Conservation (phyloP, 2,329 filamentous ascomycete genomes). For the Bisporella sp. region DNA sequence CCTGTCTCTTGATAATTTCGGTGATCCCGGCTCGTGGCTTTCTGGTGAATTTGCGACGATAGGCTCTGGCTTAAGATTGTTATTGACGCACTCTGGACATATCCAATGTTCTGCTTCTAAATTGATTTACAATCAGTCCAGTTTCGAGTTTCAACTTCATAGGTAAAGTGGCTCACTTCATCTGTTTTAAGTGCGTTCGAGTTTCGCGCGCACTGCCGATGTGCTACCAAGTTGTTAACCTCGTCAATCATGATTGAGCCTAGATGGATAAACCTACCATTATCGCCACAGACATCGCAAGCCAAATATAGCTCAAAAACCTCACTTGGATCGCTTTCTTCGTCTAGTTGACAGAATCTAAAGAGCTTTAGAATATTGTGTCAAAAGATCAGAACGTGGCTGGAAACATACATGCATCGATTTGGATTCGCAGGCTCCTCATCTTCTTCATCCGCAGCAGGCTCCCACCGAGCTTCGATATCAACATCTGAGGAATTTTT, state of each 20-base stretch:
- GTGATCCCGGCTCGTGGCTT: slow-evolving; percentile 27
- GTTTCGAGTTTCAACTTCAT: slow-evolving; percentile 1
- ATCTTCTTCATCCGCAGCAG: slow-evolving; percentile 45
- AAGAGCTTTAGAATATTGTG: slow-evolving; percentile 16
- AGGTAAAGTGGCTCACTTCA: slow-evolving; percentile 43
- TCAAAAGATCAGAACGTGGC: slow-evolving; percentile 5
- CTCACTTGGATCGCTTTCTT: slow-evolving; percentile 74
- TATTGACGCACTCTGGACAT: slow-evolving; percentile 44
- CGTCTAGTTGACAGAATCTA: slow-evolving; percentile 77
- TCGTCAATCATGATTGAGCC: slow-evolving; percentile 16
- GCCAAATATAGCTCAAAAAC: slow-evolving; percentile 74
- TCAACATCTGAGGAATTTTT: slow-evolving; percentile 52
- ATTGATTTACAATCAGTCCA: slow-evolving; percentile 7
- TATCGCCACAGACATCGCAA: slow-evolving; percentile 73
- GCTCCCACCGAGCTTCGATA: slow-evolving; percentile 45
- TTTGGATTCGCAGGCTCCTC: slow-evolving; percentile 47
- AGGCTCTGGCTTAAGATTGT: slow-evolving; percentile 37
- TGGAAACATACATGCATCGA: slow-evolving; percentile 54
- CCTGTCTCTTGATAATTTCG: slow-evolving; percentile 57
- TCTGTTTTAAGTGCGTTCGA: slow-evolving; percentile 54
- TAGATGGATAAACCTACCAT: slow-evolving; percentile 53
- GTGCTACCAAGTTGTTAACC: slow-evolving; percentile 57
- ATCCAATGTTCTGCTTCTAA: slow-evolving; percentile 53
- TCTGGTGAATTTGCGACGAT: slow-evolving; percentile 15
- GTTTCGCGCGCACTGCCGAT: slow-evolving; percentile 81